These are phyloP conservation scores for Trametes villosa DNA, from an alignment of 768 basidiomycete species.

Conservation along the genomic window DNA sequence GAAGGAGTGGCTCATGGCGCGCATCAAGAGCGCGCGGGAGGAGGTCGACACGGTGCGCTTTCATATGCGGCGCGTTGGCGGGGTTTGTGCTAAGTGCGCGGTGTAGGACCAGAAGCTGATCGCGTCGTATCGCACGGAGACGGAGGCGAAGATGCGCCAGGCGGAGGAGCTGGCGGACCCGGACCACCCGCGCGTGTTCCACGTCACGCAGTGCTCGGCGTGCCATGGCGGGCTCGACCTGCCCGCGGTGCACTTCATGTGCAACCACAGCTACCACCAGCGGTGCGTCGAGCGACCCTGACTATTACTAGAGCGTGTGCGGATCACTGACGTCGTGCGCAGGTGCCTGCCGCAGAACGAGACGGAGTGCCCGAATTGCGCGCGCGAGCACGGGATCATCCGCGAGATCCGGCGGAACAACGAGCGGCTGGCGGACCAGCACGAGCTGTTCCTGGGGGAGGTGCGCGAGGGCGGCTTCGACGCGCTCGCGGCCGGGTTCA, in stretches of 20 bases:
- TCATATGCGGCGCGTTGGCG: neutral
- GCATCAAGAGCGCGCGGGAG: conserved; percentile 71
- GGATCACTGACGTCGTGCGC: neutral
- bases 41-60: conserved; percentile 75
- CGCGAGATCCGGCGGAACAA: conserved; percentile 90
- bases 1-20: conserved; percentile 85
- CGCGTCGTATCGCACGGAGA: conserved; percentile 87
- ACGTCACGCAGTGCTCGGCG: conserved; percentile 89
- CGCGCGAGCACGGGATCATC: conserved; percentile 83
- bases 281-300: conserved; percentile 51
- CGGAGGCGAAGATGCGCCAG: conserved; percentile 75
- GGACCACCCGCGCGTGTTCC: conserved; percentile 84
- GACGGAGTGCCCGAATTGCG: conserved; percentile 88
- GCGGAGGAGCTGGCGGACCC: conserved; percentile 81
- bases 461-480: conserved; percentile 72
- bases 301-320: no score
- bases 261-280: conserved; percentile 96
- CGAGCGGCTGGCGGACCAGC: conserved; percentile 79
- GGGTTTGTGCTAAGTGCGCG: neutral
- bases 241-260: conserved; percentile 97
- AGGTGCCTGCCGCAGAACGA: conserved; percentile 92
- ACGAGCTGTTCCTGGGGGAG: conserved; percentile 78
- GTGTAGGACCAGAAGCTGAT: conserved; percentile 83
- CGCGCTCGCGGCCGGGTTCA: conserved; percentile 72
- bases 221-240: conserved; percentile 91